Percentiles rank a stretch among this genome's conserved stretches.
Evolutionary conservation across 2,329 filamentous ascomycete genomes (phyloP).

Genomic region (Cladobotryum mycophilum): DNA sequence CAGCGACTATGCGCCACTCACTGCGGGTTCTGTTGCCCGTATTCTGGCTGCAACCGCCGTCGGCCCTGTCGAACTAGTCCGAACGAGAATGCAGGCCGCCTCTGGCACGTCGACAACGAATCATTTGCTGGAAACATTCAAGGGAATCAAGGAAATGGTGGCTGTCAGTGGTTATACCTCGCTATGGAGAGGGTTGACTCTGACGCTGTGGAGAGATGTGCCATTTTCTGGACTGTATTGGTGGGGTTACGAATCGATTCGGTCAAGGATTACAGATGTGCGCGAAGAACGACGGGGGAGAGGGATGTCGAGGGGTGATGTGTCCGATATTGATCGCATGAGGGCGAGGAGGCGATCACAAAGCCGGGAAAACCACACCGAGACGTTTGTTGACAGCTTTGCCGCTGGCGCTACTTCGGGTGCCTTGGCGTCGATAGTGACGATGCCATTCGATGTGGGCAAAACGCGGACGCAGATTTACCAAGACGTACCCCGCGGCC

Average conservation of each 20-base stretch:
- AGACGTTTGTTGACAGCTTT: slow-evolving; percentile 85
- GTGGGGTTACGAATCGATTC: slow-evolving; percentile 90
- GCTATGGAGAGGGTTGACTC: slow-evolving; percentile 80
- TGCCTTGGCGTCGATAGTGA: slow-evolving; percentile 77
- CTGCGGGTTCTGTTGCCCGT: slow-evolving; percentile 72
- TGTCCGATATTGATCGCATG: slow-evolving; percentile 29
- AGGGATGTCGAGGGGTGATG: slow-evolving; percentile 23
- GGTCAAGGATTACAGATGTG: slow-evolving; percentile 62
- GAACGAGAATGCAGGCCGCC: slow-evolving; percentile 84
- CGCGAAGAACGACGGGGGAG: slow-evolving; percentile 49
- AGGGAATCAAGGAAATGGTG: slow-evolving; percentile 74
- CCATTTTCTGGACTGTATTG: slow-evolving; percentile 97
- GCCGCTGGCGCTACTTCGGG: slow-evolving; percentile 78
- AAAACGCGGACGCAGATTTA: slow-evolving; percentile 91
- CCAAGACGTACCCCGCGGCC: slow-evolving; percentile 42
- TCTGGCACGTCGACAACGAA: slow-evolving; percentile 51
- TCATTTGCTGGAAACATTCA: slow-evolving; percentile 73
- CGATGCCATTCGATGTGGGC: slow-evolving; percentile 93
- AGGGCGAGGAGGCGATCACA: slow-evolving; percentile 49
- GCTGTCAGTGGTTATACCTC: slow-evolving; percentile 67
- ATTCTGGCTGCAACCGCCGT: slow-evolving; percentile 76
- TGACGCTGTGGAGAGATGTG: slow-evolving; percentile 95
- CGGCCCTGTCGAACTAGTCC: slow-evolving; percentile 87
- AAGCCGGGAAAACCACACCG: slow-evolving; percentile 62
- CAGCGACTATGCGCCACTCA: slow-evolving; percentile 70